phyloP scores from a whole-genome alignment of 2,329 filamentous ascomycete species.

The Mycocentrospora acerina region DNA sequence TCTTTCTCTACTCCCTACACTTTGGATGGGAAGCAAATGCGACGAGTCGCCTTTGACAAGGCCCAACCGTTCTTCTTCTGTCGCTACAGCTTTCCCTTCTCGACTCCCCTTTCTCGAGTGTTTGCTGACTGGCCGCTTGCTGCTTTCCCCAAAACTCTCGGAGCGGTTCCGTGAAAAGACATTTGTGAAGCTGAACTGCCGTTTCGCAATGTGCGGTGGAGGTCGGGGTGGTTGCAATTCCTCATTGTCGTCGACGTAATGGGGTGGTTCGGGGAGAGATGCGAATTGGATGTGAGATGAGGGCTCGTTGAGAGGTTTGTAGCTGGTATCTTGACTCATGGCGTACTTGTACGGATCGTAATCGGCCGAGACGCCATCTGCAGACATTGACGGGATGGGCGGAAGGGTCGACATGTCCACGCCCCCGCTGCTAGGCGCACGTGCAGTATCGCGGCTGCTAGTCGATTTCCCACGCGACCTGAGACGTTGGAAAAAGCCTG shows the following conservation, averaged over 20 bases:
- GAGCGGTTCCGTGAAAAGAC: slow-evolving; percentile 64
- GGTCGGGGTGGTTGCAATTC: slow-evolving; percentile 54
- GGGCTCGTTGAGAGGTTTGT: slow-evolving; percentile 21
- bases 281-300: slow-evolving; percentile 47
- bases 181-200: slow-evolving; percentile 92
- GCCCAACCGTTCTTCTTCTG: slow-evolving; percentile 80
- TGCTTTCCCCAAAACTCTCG: slow-evolving; percentile 20
- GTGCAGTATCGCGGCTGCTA: slow-evolving; percentile 23
- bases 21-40: slow-evolving; percentile 30
- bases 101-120: slow-evolving; percentile 36
- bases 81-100: slow-evolving; percentile 51
- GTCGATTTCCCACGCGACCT: slow-evolving; percentile 39
- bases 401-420: slow-evolving; percentile 28
- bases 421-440: slow-evolving; percentile 10
- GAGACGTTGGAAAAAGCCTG: slow-evolving; percentile 49
- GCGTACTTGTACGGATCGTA: slow-evolving; percentile 41
- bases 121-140: slow-evolving; percentile 25
- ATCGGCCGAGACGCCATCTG: slow-evolving; percentile 18
- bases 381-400: slow-evolving; percentile 12
- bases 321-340: slow-evolving; percentile 51
- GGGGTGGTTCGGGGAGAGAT: slow-evolving; percentile 32
- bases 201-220: slow-evolving; percentile 60
- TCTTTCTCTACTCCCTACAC: slow-evolving; percentile 20
- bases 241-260: slow-evolving; percentile 39
- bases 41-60: slow-evolving; percentile 73